phyloP scores from a whole-genome alignment of 2,329 filamentous ascomycete genomes.

The Erysiphe pulchra region DNA sequence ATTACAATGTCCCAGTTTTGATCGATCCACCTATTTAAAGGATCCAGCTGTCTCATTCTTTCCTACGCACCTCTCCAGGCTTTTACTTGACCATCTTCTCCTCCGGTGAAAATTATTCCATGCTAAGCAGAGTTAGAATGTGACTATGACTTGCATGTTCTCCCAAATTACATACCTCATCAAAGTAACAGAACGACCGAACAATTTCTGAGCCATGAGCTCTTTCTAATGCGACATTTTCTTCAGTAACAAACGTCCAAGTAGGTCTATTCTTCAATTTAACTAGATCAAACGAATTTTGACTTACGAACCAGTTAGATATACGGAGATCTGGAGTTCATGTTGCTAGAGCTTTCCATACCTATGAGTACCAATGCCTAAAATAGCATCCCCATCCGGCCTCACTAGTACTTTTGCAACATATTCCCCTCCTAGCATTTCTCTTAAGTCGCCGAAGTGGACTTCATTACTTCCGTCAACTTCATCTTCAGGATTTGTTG shows the following conservation, averaged over 20 bases:
- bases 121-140: slow-evolving; percentile 5
- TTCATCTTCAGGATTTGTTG: slow-evolving; percentile 34
- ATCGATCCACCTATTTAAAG: too few species aligned
- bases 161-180: slow-evolving; percentile 18
- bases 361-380: slow-evolving; percentile 44
- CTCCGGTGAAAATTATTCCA: slow-evolving; percentile 15
- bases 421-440: slow-evolving; percentile 39
- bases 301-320: slow-evolving; percentile 15
- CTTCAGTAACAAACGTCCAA: slow-evolving; percentile 29
- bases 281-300: slow-evolving; percentile 31
- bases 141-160: slow-evolving; percentile 1
- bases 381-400: slow-evolving; percentile 30
- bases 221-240: slow-evolving; percentile 31
- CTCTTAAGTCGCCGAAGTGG: slow-evolving; percentile 44
- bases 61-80: slow-evolving; percentile 14
- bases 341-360: slow-evolving; percentile 14
- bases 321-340: neutral
- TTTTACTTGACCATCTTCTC: slow-evolving; percentile 17
- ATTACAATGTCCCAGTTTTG: too few species aligned
- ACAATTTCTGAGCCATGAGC: slow-evolving; percentile 39
- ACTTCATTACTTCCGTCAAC: slow-evolving; percentile 21
- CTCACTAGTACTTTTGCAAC: slow-evolving; percentile 40
- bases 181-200: slow-evolving; percentile 35
- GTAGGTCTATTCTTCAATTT: slow-evolving; percentile 25
- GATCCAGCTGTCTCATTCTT: too few species aligned